Evolutionary conservation across 768 basidiomycete genomes (phyloP), one percentile per base, ranked within the genome.

Genomic region (Hydnomerulius pinastri): DNA sequence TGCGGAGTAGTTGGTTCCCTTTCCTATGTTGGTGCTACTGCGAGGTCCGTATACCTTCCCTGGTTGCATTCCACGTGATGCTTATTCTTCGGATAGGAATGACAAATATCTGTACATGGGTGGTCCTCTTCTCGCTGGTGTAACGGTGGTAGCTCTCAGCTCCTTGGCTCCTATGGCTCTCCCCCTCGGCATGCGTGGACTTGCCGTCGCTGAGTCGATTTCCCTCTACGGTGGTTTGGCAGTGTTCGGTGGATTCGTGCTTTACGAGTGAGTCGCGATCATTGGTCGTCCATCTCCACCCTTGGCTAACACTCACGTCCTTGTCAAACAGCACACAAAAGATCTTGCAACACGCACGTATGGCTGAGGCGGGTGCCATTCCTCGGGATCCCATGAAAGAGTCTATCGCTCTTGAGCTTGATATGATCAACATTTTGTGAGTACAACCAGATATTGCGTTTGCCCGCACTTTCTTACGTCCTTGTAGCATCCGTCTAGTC

Each of bases 401-500:
- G 69, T 80, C 89, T 6, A 82, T 92, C 47, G 76, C 81, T 37
- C 75, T 93, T 44, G 86, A 93, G 64, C 78, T 94, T 46, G 89
- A 92, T 61, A 87, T 92, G 81, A 82, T 95, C 63, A 93, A 94
- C 69, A 92, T 94, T 43, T 92, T 92, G 86, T 88, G 59, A 55
- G 84, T 71, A 4, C 40, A 37, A 30, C 5, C 33, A 2, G 27
- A n/a, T 46, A 10, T 43, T 46, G 4, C 20, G 4, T 6, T 18
- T 23, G 42, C 20, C 48, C 44, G 6, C 30, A 50, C 17, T 37
- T 35, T 63, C 20, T 70, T 39, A 48, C 8, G 18, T 43, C 33
- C 44, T 15, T 44, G n/a, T n/a, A 92, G 89, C 65, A 77, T 92
- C 56, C 88, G 90, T 18, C 75, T 92, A 13, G 90, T 90, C 8